Base-by-base conservation (phyloP, 1,284 basidiomycete genomes). In the Ustilago tritici region DNA sequence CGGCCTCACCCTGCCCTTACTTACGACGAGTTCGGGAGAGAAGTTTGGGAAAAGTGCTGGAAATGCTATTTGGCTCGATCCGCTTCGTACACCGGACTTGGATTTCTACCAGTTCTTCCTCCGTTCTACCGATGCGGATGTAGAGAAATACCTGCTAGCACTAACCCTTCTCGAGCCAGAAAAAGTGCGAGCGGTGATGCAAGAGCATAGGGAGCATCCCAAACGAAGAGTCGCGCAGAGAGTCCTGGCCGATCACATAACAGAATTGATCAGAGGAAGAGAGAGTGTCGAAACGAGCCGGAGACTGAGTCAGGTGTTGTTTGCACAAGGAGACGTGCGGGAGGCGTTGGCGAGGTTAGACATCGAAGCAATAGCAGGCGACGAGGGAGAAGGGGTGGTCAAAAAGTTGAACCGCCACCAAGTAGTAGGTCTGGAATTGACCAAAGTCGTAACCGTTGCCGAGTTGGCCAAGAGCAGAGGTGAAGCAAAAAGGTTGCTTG, bases 1-100 rank as follows among this genome's bases (percentile, higher is more conserved):
- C 85, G 96, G 95, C 0, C 87, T 99, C 52, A 99, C 96, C 0
- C 93, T 95, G 6, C 96, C 95, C 7, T 88, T 99, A n/a, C 89
- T 99, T 34, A 96, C 94, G 1, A 97, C 94, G 0, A 89, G 92
- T 0, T 90, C 89, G 0, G 97, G 97, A 2, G 93, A 94, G 81
- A 99, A 99, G 88, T 97, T 99, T 86, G 97, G 97, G 14, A 99
- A 99, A 89, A 94, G 92, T 75, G 93, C 94, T 0, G 96, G 96
- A 0, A 99, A 98, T 83, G 96, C 97, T 0, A 88, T 99, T 0
- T 98, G 96, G 93, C 88, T 84, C 0, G 61, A 62, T 9, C 17
- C 19, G 1, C 38, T 32, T 0, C 43, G 71, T 19, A 73, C 77
- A n/a, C 64, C 61, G 12, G 81, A 85, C 64, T 67, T 79, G 19